These are phyloP conservation scores for Celoporthe dispersa DNA, from an alignment of 2,329 filamentous ascomycete species.

Conservation along the genomic window DNA sequence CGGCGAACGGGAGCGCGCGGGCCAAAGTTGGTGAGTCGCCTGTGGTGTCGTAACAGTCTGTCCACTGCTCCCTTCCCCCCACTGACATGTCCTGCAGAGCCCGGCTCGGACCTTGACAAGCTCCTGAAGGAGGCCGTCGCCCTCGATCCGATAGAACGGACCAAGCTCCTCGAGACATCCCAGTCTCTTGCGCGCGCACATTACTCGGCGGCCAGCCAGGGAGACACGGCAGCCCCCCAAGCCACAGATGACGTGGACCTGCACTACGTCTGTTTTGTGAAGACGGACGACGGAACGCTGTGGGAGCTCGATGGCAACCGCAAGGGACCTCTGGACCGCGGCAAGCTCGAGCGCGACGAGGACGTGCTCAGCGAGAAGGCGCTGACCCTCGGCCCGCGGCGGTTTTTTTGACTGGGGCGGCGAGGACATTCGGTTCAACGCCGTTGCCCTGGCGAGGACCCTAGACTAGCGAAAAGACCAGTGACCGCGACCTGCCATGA, in stretches of 20 bases:
- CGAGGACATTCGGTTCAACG: constrained; percentile 62
- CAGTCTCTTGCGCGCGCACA: constrained; percentile 78
- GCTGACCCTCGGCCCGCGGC: constrained; percentile 67
- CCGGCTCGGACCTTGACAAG: constrained; percentile 61
- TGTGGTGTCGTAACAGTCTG: not conserved
- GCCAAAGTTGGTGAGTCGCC: constrained; percentile 56
- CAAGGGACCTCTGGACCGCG: constrained; percentile 61
- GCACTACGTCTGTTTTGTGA: constrained; percentile 96
- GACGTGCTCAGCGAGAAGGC: constrained; percentile 78
- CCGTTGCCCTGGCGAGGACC: constrained; percentile 58
- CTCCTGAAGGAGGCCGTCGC: constrained; percentile 74
- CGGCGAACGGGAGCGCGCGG: constrained; percentile 75
- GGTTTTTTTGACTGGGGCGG: constrained; percentile 60
- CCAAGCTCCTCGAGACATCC: constrained; percentile 77
- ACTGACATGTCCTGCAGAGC: constrained; percentile 42
- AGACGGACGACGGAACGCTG: constrained; percentile 65
- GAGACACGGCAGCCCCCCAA: constrained; percentile 78
- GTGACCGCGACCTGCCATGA: not conserved
- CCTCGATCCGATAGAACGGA: constrained; percentile 67
- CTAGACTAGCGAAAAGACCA: constrained; percentile 44
- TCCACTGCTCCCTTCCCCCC: no score
- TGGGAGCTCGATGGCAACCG: constrained; percentile 65
- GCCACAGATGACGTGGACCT: constrained; percentile 85
- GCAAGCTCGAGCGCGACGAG: constrained; percentile 61
- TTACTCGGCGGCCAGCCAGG: constrained; percentile 72